phyloP scores from a whole-genome alignment of 768 basidiomycete species.

The Wakefieldia striispora region DNA sequence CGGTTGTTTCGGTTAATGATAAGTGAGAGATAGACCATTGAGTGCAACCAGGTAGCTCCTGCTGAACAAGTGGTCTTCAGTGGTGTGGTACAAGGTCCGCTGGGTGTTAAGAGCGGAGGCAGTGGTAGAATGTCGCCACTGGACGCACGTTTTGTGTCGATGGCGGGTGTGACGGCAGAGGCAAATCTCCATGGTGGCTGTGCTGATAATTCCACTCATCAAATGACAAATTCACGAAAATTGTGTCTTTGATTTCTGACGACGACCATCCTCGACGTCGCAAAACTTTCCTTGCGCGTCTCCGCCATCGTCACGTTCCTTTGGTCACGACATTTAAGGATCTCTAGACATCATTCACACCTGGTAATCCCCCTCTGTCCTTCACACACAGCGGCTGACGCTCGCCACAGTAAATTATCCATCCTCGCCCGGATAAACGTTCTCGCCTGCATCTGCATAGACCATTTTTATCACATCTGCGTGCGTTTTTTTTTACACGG shows the following conservation, averaged over 20 bases:
- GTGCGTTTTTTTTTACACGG: constrained; percentile 9
- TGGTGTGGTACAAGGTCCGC: too few species aligned
- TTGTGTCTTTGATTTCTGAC: constrained; percentile 17
- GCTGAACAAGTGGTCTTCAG: too few species aligned
- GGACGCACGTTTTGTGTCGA: background rate
- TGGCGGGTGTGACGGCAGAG: constrained; percentile 8
- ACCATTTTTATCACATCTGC: background rate
- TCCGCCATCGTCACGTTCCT: constrained; percentile 6
- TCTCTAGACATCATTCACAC: too few species aligned
- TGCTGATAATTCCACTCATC: constrained; percentile 18
- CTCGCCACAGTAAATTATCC: constrained; percentile 18
- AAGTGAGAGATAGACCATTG: too few species aligned
- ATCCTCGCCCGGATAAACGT: background rate
- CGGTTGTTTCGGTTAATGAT: too few species aligned
- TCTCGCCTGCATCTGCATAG: constrained; percentile 7
- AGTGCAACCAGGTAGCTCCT: too few species aligned
- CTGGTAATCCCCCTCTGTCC: constrained; percentile 1
- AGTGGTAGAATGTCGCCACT: background rate
- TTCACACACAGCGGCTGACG: constrained; percentile 9
- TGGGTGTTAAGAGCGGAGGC: too few species aligned
- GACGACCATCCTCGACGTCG: constrained; percentile 9
- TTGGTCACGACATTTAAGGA: constrained; percentile 15
- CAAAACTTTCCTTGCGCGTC: constrained; percentile 1
- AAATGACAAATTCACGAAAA: constrained; percentile 26
- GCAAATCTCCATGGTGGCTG: constrained; percentile 20